phyloP scores from a whole-genome alignment of 352 stramenopile species.

The Phytophthora uliginosa region DNA sequence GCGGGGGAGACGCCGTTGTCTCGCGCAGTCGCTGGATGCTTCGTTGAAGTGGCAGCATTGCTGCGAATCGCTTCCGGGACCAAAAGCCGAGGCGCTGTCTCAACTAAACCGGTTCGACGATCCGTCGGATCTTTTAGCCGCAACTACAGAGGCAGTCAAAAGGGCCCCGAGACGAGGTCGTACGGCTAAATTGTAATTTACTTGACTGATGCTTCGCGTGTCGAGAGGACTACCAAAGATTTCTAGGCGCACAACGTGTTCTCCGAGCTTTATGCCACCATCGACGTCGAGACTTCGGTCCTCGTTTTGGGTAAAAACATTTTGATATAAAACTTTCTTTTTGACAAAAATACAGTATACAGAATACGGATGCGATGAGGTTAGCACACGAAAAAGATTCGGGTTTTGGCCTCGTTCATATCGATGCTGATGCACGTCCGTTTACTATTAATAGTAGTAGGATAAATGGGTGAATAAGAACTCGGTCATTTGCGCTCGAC shows the following conservation, averaged over 20 bases:
- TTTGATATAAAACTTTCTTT: too few species aligned
- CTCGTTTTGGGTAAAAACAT: too few species aligned
- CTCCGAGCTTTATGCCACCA: too few species aligned
- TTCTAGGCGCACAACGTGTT: too few species aligned
- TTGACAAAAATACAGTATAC: too few species aligned
- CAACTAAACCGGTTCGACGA: constrained; percentile 9
- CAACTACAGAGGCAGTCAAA: constrained; percentile 12
- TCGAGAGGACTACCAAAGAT: too few species aligned
- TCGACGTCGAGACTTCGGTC: too few species aligned
- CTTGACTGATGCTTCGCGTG: neutral
- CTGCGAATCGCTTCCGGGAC: constrained; percentile 23
- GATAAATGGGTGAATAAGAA: too few species aligned
- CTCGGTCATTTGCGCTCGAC: too few species aligned
- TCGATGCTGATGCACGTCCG: neutral
- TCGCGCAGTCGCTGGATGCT: constrained; percentile 27
- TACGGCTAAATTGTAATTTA: neutral
- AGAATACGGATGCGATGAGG: too few species aligned
- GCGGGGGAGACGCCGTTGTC: constrained; percentile 38
- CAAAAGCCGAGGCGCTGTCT: constrained; percentile 27
- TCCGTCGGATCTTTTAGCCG: neutral
- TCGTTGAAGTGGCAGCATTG: constrained; percentile 35
- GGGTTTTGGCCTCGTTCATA: neutral
- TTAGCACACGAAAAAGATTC: neutral
- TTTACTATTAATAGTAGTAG: neutral
- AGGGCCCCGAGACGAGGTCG: neutral